Conservation (phyloP, 148 eudicot genomes). For the Rhododendron ferrugineum region DNA sequence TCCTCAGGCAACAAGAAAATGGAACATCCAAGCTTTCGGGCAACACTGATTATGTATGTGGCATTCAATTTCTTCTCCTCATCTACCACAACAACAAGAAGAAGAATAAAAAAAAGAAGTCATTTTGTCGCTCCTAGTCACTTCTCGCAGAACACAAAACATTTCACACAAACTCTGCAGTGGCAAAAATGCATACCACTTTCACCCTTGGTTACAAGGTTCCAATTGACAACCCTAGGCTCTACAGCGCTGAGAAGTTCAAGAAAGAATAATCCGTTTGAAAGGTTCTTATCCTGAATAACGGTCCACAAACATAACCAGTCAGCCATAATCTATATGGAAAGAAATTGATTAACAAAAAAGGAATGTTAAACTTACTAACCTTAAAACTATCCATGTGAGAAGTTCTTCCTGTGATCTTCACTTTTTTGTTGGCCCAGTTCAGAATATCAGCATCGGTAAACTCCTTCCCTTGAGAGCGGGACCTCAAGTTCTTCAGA, state of each 20-base stretch:
- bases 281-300: conserved; percentile 78
- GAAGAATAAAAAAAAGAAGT: background rate
- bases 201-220: conserved; percentile 91
- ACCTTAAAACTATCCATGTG: conserved; percentile 88
- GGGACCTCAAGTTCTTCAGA: conserved; percentile 73
- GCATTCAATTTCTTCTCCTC: conserved; percentile 97
- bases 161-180: background rate
- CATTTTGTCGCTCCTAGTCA: background rate
- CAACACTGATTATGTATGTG: conserved; percentile 91
- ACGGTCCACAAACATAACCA: background rate
- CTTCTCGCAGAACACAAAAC: background rate
- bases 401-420: conserved; percentile 65
- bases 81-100: conserved; percentile 30
- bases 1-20: conserved; percentile 94
- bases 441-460: conserved; percentile 69
- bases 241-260: conserved; percentile 90
- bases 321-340: background rate
- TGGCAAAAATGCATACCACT: conserved; percentile 45
- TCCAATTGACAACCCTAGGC: conserved; percentile 96
- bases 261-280: conserved; percentile 85
- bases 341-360: background rate
- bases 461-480: conserved; percentile 77
- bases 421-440: conserved; percentile 90
- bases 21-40: conserved; percentile 93
- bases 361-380: background rate